Evolutionary conservation across 75 land plant species (phyloP).

Genomic region (Gnetum montanum): DNA sequence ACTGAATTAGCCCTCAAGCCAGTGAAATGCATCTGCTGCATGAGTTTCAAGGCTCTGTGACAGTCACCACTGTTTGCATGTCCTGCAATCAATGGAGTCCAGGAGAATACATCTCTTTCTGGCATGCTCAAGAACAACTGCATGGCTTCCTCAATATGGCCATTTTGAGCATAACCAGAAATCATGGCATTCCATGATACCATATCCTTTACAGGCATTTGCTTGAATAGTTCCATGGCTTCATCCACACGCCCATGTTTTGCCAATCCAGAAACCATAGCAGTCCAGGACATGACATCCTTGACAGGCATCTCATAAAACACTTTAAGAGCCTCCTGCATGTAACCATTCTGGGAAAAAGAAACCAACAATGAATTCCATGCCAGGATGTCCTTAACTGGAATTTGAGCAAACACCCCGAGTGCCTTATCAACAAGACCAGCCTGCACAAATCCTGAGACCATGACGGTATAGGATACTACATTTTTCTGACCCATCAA

Average conservation of each 20-base stretch:
- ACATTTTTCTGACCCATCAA: constrained; percentile 9
- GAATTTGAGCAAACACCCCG: constrained; percentile 15
- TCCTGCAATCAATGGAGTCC: constrained; percentile 14
- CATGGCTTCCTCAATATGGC: constrained; percentile 8
- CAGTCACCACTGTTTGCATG: constrained; percentile 12
- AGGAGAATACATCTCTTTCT: constrained; percentile 4
- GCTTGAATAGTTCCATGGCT: constrained; percentile 11
- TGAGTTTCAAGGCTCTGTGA: constrained; percentile 13
- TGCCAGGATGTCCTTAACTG: constrained; percentile 16
- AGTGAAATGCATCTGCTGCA: constrained; percentile 16
- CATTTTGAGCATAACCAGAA: constrained; percentile 5
- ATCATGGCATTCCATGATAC: constrained; percentile 18
- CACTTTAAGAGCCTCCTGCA: constrained; percentile 18
- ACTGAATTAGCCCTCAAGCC: constrained; percentile 23
- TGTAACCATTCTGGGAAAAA: constrained; percentile 19
- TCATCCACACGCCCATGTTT: constrained; percentile 6
- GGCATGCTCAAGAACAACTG: constrained; percentile 7
- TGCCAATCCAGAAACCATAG: constrained; percentile 13
- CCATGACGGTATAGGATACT: constrained; percentile 3
- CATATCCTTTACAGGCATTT: constrained; percentile 19
- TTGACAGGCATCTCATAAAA: constrained; percentile 24
- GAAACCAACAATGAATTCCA: constrained; percentile 41
- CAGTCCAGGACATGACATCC: constrained; percentile 35
- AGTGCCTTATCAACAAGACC: constrained; percentile 14
- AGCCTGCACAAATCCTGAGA: constrained; percentile 7